Base-by-base conservation (phyloP, 208 protist genomes). In the Kentomonas sorsogonicus region DNA sequence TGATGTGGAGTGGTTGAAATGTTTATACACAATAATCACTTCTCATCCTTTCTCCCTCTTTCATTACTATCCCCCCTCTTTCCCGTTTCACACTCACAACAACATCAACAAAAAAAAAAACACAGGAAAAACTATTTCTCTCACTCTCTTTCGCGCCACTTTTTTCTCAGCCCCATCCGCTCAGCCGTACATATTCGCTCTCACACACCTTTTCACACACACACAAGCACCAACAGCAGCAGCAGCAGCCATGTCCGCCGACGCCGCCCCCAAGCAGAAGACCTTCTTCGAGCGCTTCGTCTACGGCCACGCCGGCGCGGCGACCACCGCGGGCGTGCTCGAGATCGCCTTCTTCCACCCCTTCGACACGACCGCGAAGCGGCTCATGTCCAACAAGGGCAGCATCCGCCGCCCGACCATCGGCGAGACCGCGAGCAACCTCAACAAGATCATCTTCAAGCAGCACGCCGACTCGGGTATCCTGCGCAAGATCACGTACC, bases 331-430 rank as follows among this genome's bases (percentile, higher is more conserved):
- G 5, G 86, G 89, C 33, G 64, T 91, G 11, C 66, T 91, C 3
- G 89, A 95, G 63, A 88, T 95, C 53, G 71, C 61, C 57, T 75
- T 95, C 43, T 95, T 95, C 59, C 84, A 93, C 57, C 89, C 89
- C 10, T 89, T 95, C 53, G 89, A 95, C 64, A 95, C 89, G 15
- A 75, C 79, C n/a, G 86, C 89, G 20, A 95, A 93, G 67, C 80
- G 89, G 0, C 76, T 95, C 16, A 91, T 94, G 82, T 70, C 73
- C n/a, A 82, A 88, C 66, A 79, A 77, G 50, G 65, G 58, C 31
- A 72, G 54, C 43, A 75, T 94, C 54, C n/a, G 57, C 39, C 72
- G 71, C 23, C 62, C 39, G 23, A 69, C 67, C 31, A 18, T 80
- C 6, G 61, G 56, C 26, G 77, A 67, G 44, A 88, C 76, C 18